These are phyloP conservation scores for Nemania sp. DNA, from an alignment of 2,329 filamentous ascomycete genomes.

Conservation along the genomic window DNA sequence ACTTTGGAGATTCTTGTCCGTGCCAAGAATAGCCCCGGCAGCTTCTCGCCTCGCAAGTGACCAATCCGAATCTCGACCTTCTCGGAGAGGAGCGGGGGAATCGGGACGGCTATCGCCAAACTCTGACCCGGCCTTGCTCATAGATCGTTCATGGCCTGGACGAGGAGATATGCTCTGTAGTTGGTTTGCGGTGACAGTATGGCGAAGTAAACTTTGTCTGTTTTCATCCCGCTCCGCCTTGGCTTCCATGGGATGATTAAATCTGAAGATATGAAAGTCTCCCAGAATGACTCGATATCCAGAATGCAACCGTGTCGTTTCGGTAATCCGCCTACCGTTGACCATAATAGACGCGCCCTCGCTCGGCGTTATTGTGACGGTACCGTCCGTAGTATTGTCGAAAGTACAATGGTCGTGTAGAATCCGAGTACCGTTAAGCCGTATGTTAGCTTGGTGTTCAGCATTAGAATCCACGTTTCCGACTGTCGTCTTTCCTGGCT, in stretches of 20 bases:
- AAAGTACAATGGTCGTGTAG: conserved; percentile 93
- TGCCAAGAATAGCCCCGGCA: conserved; percentile 88
- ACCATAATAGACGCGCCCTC: conserved; percentile 99
- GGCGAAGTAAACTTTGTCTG: conserved; percentile 85
- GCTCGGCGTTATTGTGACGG: conserved; percentile 88
- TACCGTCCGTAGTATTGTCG: conserved; percentile 86
- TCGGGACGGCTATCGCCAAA: conserved; percentile 81
- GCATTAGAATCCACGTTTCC: conserved; percentile 91
- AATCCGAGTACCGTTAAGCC: conserved; percentile 93
- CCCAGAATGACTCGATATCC: conserved; percentile 95
- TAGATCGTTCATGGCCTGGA: conserved; percentile 79
- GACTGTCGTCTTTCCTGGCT: conserved; percentile 92
- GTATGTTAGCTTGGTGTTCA: conserved; percentile 83
- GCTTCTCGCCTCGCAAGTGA: conserved; percentile 93
- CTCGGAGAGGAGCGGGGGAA: conserved; percentile 78
- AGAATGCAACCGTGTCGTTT: conserved; percentile 86
- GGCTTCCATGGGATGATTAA: conserved; percentile 97
- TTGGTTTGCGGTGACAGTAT: conserved; percentile 77
- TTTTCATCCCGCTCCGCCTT: conserved; percentile 90
- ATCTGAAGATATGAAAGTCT: conserved; percentile 98
- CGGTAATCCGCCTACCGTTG: conserved; percentile 89
- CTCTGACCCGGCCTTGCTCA: conserved; percentile 84
- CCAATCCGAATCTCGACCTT: conserved; percentile 89
- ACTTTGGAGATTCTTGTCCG: conserved; percentile 90
- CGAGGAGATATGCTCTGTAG: conserved; percentile 66